These are phyloP conservation scores for Pugionium cornutum DNA, from an alignment of 345 rosid genomes.

Conservation along the genomic window DNA sequence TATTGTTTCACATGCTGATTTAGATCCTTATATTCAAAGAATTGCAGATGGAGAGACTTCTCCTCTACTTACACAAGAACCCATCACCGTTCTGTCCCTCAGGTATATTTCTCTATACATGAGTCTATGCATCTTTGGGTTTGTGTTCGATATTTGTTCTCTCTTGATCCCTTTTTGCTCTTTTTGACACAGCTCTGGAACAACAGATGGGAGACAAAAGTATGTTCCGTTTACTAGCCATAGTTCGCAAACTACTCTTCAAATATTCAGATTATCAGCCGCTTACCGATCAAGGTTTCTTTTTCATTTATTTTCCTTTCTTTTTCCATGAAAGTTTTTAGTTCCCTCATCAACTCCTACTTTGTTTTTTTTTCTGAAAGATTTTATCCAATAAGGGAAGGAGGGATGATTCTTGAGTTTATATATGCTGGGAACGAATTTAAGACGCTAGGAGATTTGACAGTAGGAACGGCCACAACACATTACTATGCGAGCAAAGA, in stretches of 20 bases:
- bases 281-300: slow-evolving; percentile 94
- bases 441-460: slow-evolving; percentile 72
- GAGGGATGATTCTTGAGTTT: slow-evolving; percentile 85
- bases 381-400: slow-evolving; percentile 72
- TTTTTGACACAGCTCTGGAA: slow-evolving; percentile 67
- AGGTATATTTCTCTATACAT: slow-evolving; percentile 47
- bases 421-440: slow-evolving; percentile 80
- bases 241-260: slow-evolving; percentile 73
- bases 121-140: slow-evolving; percentile 11
- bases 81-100: slow-evolving; percentile 67
- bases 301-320: no score
- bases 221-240: slow-evolving; percentile 78
- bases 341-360: no score
- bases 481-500: slow-evolving; percentile 89
- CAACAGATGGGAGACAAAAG: slow-evolving; percentile 91
- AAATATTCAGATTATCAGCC: slow-evolving; percentile 77
- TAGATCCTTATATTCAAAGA: slow-evolving; percentile 77
- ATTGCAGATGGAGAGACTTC: slow-evolving; percentile 82
- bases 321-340: no score
- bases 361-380: no score
- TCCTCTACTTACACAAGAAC: slow-evolving; percentile 73
- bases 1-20: slow-evolving; percentile 77
- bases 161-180: slow-evolving; percentile 3
- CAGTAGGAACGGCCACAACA: slow-evolving; percentile 85
- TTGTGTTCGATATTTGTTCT: slow-evolving; percentile 6